Base-by-base conservation (phyloP, 2,329 filamentous ascomycete genomes). In the Cercospora sesami region DNA sequence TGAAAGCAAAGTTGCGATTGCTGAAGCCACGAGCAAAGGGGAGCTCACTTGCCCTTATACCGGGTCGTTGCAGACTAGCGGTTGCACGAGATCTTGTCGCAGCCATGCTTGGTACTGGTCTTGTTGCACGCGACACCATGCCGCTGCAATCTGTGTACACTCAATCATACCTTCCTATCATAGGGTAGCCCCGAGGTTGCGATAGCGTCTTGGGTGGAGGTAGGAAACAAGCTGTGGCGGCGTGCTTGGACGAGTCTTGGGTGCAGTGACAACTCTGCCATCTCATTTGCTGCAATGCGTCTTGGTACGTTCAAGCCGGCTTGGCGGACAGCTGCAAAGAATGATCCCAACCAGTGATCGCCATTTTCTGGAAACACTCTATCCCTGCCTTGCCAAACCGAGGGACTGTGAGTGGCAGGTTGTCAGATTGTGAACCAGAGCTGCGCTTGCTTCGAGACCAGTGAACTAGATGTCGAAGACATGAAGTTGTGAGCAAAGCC, bases 131-230 rank as follows among this genome's bases (percentile, higher is more conserved):
- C 63, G 67, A 60, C 55, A 48, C 36, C 36, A 31, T 55, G 48
- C 30, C 57, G 45, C 45, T 53, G 45, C 61, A 31, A 63, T 63
- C 61, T 23, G 21, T 28, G 30, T 59, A 18, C 26, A 21, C 33
- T 57, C 65, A 58, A 68, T 62, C 62, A 65, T 48, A 69, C 68
- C 65, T 69, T 69, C 68, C 68, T 67, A 69, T 67, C 61, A 59
- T 36, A 69, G 68, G 62, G 28, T 42, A 18, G 55, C 23, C 42
- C 66, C 53, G 64, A 51, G 45, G 64, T 45, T 33, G 26, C 36
- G 31, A 42, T 36, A 60, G 55, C 30, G 21, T 42, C 33, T 33
- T 64, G 39, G 28, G 39, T 65, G 23, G 36, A 60, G 39, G 36
- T 31, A 42, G 18, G 12, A 61, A 36, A 60, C 39, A 60, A 60